Evolutionary conservation across 805 yeast species (phyloP).

Genomic region (Wickerhamiella dianesei): DNA sequence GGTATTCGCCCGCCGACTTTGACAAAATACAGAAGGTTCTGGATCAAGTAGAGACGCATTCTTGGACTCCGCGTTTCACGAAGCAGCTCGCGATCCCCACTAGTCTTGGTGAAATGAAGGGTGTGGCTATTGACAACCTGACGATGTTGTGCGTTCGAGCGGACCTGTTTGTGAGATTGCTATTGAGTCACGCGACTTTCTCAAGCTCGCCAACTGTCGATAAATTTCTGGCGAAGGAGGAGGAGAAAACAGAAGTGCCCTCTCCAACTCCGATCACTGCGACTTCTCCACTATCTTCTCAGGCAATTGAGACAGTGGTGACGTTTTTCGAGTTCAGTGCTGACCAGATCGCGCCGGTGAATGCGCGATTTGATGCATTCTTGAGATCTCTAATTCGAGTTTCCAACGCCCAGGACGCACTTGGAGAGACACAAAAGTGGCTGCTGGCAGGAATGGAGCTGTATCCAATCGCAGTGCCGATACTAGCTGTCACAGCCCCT

Average conservation of each 20-base stretch:
- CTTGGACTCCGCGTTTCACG: background rate
- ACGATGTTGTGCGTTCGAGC: background rate
- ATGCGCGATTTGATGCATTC: background rate
- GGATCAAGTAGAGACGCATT: background rate
- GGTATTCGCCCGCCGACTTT: background rate
- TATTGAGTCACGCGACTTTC: background rate
- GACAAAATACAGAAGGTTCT: background rate
- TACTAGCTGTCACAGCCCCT: background rate
- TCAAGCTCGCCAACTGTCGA: background rate
- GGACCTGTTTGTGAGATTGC: background rate
- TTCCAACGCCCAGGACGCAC: background rate
- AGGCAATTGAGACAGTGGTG: constrained; percentile 4
- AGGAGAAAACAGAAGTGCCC: constrained; percentile 21
- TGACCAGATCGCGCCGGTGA: constrained; percentile 6
- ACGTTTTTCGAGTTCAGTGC: constrained; percentile 9
- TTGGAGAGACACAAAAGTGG: background rate
- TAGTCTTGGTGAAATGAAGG: background rate
- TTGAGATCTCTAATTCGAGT: background rate
- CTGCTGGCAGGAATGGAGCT: background rate
- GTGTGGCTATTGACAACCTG: background rate
- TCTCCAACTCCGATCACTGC: constrained; percentile 12
- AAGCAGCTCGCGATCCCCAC: background rate
- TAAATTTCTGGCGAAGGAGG: constrained; percentile 14
- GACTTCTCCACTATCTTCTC: constrained; percentile 13
- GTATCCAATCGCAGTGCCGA: background rate